Evolutionary conservation across 495 filamentous ascomycete genomes (phyloP).

Genomic region (Podospora australis): DNA sequence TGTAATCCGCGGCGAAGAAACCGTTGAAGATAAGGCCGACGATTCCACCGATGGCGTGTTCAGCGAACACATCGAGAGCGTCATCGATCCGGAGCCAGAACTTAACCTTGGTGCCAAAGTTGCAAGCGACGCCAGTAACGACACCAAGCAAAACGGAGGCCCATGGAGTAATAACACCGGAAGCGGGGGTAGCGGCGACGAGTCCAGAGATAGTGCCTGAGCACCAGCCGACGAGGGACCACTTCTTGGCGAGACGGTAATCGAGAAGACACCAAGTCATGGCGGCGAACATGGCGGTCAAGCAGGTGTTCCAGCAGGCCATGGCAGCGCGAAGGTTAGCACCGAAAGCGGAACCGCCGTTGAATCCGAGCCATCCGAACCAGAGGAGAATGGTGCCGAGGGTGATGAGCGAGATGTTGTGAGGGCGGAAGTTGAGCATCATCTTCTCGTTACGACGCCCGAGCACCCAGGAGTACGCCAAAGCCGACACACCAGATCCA

Average conservation of each 20-base stretch:
- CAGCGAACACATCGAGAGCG: slow-evolving; percentile 95
- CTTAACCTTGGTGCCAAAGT: slow-evolving; percentile 96
- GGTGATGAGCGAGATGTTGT: slow-evolving; percentile 96
- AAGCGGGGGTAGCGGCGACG: slow-evolving; percentile 86
- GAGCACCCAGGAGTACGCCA: slow-evolving; percentile 93
- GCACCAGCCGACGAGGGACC: slow-evolving; percentile 99
- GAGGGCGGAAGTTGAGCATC: slow-evolving; percentile 94
- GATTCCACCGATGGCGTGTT: slow-evolving; percentile 93
- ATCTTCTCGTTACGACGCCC: slow-evolving; percentile 97
- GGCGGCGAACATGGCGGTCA: slow-evolving; percentile 82
- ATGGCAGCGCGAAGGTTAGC: slow-evolving; percentile 91
- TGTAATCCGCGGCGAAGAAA: slow-evolving; percentile 79
- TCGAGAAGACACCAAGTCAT: slow-evolving; percentile 90
- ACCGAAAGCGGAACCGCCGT: slow-evolving; percentile 94
- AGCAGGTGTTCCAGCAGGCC: slow-evolving; percentile 95
- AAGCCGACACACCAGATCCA: slow-evolving; percentile 81
- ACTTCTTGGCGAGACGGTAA: slow-evolving; percentile 91
- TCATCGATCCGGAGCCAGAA: slow-evolving; percentile 94
- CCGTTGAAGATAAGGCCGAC: slow-evolving; percentile 90
- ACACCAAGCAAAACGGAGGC: slow-evolving; percentile 80
- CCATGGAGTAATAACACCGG: slow-evolving; percentile 85
- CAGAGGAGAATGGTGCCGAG: slow-evolving; percentile 93
- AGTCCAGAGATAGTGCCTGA: slow-evolving; percentile 87
- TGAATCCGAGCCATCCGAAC: slow-evolving; percentile 99
- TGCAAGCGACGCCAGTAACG: slow-evolving; percentile 77